Evolutionary conservation across 1,284 basidiomycete genomes (phyloP).

Genomic region (Ganoderma multipileum): DNA sequence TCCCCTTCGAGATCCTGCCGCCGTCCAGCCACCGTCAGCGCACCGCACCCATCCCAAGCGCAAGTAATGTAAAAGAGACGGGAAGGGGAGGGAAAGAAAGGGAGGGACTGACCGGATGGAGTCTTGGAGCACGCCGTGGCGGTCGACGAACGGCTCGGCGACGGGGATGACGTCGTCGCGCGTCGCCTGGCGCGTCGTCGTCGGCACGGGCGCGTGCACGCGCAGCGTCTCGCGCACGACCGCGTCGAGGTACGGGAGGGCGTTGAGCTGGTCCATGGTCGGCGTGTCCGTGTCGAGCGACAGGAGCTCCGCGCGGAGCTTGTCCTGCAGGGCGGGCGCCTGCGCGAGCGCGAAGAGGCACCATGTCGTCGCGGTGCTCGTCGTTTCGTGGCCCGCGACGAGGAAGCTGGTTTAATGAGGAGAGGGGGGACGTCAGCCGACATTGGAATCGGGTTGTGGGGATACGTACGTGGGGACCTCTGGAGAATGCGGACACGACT

Average conservation of each 20-base stretch:
- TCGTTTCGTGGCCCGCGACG: constrained; percentile 81
- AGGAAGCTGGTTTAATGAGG: constrained; percentile 47
- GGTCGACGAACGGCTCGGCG: constrained; percentile 39
- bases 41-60: not conserved
- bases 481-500: not conserved
- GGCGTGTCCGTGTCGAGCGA: constrained; percentile 42
- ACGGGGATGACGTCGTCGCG: constrained; percentile 56
- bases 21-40: no score
- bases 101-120: constrained; percentile 35
- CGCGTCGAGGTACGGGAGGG: constrained; percentile 65
- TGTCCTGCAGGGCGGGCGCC: constrained; percentile 61
- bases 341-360: constrained; percentile 69
- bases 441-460: no score
- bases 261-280: constrained; percentile 65
- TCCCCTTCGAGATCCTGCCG: constrained; percentile 45
- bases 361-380: constrained; percentile 53
- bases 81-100: not conserved
- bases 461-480: constrained; percentile 25
- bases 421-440: not conserved
- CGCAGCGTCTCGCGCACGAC: constrained; percentile 78
- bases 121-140: constrained; percentile 36
- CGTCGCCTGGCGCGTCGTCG: constrained; percentile 56
- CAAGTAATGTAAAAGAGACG: no score
- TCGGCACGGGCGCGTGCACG: constrained; percentile 66
- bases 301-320: constrained; percentile 73